Evolutionary conservation across 345 rosid species (phyloP).

Genomic region (Salix udensis): DNA sequence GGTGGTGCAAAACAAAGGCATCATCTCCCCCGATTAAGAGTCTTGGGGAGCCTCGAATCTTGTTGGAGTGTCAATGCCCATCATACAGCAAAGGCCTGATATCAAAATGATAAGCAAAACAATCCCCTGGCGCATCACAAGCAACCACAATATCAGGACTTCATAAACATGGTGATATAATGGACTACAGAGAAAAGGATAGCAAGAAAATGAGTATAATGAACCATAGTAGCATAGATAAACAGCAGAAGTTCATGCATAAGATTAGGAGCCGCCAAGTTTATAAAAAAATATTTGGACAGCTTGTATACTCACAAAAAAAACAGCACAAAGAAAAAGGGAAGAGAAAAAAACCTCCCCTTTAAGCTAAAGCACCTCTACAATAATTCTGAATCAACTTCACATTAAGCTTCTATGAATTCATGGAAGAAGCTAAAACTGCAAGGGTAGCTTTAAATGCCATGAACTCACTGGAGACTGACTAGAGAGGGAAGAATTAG

Average conservation of each 20-base stretch:
- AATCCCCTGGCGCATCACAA: constrained; percentile 61
- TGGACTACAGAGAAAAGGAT: not conserved
- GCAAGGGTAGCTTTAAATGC: not conserved
- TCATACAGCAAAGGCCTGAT: constrained; percentile 95
- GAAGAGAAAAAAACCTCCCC: not conserved
- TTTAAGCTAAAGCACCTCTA: not conserved
- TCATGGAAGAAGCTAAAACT: not conserved
- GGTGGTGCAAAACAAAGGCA: constrained; percentile 7
- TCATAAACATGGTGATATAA: not conserved
- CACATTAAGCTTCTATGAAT: not conserved
- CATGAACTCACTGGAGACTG: not conserved
- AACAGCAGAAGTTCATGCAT: not conserved
- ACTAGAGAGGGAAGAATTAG: not conserved
- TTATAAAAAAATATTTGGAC: not conserved
- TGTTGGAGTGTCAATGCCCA: constrained; percentile 91
- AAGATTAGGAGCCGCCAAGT: not conserved
- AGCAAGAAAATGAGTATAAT: not conserved
- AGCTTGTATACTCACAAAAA: not conserved
- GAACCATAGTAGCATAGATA: not conserved
- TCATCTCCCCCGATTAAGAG: constrained; percentile 36
- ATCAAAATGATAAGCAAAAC: constrained; percentile 80
- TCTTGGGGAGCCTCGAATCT: constrained; percentile 96
- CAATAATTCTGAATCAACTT: not conserved
- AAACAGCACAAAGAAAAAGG: not conserved
- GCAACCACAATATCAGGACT: constrained; percentile 22